Percentiles rank a stretch among this genome's conserved stretches.
phyloP scores from a whole-genome alignment of 2,329 filamentous ascomycete species.

The Didymella pomorum region DNA sequence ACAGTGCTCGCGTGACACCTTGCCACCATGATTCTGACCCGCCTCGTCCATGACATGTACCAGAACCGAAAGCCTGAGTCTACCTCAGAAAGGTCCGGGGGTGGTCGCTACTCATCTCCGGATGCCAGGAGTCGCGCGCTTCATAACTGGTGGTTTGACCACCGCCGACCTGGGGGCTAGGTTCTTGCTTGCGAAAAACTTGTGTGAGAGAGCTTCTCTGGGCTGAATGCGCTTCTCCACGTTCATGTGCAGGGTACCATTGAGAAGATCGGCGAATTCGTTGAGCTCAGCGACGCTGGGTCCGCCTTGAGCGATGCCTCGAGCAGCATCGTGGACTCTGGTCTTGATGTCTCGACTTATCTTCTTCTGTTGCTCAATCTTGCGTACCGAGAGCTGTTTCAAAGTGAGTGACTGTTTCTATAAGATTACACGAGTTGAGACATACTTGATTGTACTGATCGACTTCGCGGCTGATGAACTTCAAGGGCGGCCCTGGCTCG shows the following conservation, averaged over 20 bases:
- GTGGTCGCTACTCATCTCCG: conserved; percentile 23
- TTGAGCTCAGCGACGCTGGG: conserved; percentile 78
- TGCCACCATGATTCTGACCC: neutral
- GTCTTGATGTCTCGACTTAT: conserved; percentile 75
- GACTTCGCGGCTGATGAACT: conserved; percentile 82
- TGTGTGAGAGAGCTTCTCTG: conserved; percentile 84
- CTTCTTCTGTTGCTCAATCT: conserved; percentile 69
- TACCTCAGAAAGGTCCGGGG: neutral
- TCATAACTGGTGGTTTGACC: conserved; percentile 39
- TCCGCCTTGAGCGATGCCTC: conserved; percentile 71
- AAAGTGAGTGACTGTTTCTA: conserved; percentile 22
- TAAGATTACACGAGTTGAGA: neutral
- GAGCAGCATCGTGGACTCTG: conserved; percentile 74
- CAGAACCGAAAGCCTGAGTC: neutral
- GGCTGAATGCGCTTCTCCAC: conserved; percentile 92
- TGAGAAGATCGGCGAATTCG: conserved; percentile 85
- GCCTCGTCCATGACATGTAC: neutral
- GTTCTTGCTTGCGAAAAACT: conserved; percentile 71
- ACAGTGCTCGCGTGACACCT: neutral
- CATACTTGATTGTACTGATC: conserved; percentile 55
- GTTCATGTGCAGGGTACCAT: conserved; percentile 87
- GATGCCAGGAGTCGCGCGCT: conserved; percentile 27
- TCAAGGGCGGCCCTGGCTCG: conserved; percentile 66
- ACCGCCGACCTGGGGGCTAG: conserved; percentile 35
- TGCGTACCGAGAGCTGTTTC: conserved; percentile 69